Percentiles rank a stretch among this genome's conserved stretches.
Evolutionary conservation across 2,329 filamentous ascomycete species (phyloP).

Genomic region (Neopestalotiopsis sp.): DNA sequence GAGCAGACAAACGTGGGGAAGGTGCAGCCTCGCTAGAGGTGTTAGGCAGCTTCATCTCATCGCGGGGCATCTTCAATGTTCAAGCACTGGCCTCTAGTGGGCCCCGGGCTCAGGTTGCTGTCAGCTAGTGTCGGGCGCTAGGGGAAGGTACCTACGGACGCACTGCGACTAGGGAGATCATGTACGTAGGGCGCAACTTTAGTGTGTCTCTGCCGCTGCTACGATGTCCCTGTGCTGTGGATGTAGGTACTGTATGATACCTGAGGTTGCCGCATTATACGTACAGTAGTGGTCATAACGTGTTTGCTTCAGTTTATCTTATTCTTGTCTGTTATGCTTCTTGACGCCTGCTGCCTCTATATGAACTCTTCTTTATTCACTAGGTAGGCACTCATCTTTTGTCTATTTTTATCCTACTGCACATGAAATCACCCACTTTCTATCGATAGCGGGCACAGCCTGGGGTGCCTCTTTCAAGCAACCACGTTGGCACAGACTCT

Average conservation of each 20-base stretch:
- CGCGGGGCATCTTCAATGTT: neutral
- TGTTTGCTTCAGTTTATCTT: too few relatives aligned
- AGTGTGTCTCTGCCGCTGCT: neutral
- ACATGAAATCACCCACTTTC: neutral
- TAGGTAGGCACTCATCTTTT: neutral
- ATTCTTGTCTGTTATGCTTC: neutral
- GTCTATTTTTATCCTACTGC: neutral
- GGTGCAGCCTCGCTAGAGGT: slow-evolving; percentile 10
- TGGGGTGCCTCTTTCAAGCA: slow-evolving; percentile 10
- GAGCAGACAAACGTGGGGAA: slow-evolving; percentile 7
- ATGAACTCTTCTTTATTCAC: neutral
- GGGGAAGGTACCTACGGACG: neutral
- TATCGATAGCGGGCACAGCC: neutral
- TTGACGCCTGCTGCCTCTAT: neutral
- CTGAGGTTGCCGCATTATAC: too few relatives aligned
- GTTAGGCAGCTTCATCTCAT: slow-evolving; percentile 4
- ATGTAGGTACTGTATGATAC: too few relatives aligned
- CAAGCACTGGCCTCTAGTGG: neutral
- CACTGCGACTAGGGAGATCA: neutral
- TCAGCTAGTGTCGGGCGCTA: neutral
- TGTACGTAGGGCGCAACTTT: neutral
- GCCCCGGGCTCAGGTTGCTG: neutral
- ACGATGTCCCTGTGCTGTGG: too few relatives aligned
- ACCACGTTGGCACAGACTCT: slow-evolving; percentile 1
- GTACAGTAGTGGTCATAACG: too few relatives aligned